A percentile compares a stretch with the other conserved stretches of the same genome.
Conservation (phyloP, 306 rosid genomes). For the Leucaena leucocephala region DNA sequence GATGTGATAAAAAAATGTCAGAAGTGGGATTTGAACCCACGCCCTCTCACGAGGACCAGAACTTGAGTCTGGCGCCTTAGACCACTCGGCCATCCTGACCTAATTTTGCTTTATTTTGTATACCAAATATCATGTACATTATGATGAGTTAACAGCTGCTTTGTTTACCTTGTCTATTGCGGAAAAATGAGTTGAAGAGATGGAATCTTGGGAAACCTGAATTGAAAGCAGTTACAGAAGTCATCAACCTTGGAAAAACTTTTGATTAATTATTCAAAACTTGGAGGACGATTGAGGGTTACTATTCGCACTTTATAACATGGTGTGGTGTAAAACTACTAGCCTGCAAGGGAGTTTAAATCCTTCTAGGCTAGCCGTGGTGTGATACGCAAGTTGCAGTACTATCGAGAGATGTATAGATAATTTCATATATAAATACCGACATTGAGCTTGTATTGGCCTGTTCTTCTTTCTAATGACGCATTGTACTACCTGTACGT, state of each 20-base stretch:
- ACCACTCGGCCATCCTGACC: too few species aligned
- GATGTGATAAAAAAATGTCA: background rate
- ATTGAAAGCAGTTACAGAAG: conserved; percentile 29
- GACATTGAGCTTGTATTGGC: background rate
- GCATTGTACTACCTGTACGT: conserved; percentile 12
- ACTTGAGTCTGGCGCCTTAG: too few species aligned
- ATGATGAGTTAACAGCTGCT: conserved; percentile 21
- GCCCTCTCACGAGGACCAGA: too few species aligned
- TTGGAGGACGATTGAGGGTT: conserved; percentile 33
- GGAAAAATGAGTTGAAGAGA: conserved; percentile 29
- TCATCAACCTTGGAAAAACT: conserved; percentile 32
- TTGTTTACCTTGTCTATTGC: conserved; percentile 18
- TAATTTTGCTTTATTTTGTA: background rate
- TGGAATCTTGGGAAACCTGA: background rate
- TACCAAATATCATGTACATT: background rate
- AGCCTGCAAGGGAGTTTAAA: conserved; percentile 6
- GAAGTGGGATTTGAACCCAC: too few species aligned
- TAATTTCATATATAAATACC: conserved; percentile 13
- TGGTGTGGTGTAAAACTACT: conserved; percentile 12
- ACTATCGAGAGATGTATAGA: background rate
- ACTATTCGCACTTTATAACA: conserved; percentile 17
- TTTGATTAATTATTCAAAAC: background rate
- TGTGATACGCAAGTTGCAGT: conserved; percentile 22
- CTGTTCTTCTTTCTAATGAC: conserved; percentile 14
- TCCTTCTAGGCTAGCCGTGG: conserved; percentile 4